Percentiles rank a stretch among this genome's conserved stretches.
phyloP scores from a whole-genome alignment of 768 basidiomycete species.

The Trametes cubensis region DNA sequence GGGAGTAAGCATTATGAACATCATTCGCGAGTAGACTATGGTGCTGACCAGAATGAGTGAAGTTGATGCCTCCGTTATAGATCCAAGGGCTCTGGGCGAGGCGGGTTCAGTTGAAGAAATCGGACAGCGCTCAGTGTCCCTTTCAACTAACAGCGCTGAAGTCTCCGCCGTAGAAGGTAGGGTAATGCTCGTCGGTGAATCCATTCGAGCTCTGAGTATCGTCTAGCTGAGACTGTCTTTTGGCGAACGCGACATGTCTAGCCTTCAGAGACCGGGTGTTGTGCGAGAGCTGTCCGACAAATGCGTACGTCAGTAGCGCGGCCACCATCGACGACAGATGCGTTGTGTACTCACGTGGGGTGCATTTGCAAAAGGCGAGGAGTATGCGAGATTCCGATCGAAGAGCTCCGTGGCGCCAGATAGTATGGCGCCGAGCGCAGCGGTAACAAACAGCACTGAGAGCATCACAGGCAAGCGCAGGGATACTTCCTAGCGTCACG shows the following conservation, averaged over 20 bases:
- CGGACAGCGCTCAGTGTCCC: neutral
- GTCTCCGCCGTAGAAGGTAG: conserved; percentile 51
- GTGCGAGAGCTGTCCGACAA: conserved; percentile 39
- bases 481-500: no score
- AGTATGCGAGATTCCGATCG: conserved; percentile 23
- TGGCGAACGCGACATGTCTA: conserved; percentile 32
- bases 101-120: neutral
- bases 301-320: neutral
- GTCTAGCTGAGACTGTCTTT: conserved; percentile 36
- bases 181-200: conserved; percentile 53
- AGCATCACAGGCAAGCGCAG: conserved; percentile 1
- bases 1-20: no score
- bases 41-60: conserved; percentile 47
- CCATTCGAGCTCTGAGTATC: conserved; percentile 32
- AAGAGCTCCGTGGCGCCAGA: conserved; percentile 21
- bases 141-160: conserved; percentile 47
- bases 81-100: conserved; percentile 44
- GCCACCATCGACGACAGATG: neutral
- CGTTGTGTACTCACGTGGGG: conserved; percentile 9
- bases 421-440: conserved; percentile 16
- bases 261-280: conserved; percentile 41
- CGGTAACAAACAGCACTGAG: neutral
- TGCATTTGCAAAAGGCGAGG: conserved; percentile 14
- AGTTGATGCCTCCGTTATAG: conserved; percentile 54
- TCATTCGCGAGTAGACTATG: conserved; percentile 4